Conservation (phyloP, 768 basidiomycete species). For the Omphalotus guepiniiformis region DNA sequence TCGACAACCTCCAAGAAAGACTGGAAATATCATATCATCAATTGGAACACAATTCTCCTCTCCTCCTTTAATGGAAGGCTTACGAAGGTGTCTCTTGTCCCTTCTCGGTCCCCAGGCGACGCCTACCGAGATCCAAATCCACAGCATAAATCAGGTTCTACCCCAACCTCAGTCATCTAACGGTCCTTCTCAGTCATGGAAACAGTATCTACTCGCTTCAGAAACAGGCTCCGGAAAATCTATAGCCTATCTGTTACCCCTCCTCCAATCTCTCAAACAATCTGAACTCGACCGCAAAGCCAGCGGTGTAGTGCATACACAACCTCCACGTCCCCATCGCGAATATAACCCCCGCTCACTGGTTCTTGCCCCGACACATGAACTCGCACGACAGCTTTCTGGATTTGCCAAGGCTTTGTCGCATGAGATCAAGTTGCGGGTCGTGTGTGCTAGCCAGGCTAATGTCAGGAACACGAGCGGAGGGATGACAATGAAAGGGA, state of each 20-base stretch:
- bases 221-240: slow-evolving; percentile 94
- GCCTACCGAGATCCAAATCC: slow-evolving; percentile 78
- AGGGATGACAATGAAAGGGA: slow-evolving; percentile 20
- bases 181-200: slow-evolving; percentile 24
- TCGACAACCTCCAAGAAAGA: background rate
- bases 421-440: slow-evolving; percentile 74
- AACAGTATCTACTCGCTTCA: slow-evolving; percentile 69
- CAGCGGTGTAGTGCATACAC: slow-evolving; percentile 3
- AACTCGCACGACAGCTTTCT: slow-evolving; percentile 79
- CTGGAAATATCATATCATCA: background rate
- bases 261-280: slow-evolving; percentile 74
- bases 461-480: slow-evolving; percentile 36
- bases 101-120: slow-evolving; percentile 48
- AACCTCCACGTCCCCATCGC: slow-evolving; percentile 12
- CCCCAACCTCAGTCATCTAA: background rate
- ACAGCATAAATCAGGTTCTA: slow-evolving; percentile 60
- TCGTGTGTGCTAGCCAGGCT: slow-evolving; percentile 62
- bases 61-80: background rate
- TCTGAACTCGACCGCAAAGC: slow-evolving; percentile 38
- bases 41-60: background rate
- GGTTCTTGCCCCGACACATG: slow-evolving; percentile 85
- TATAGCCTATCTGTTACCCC: slow-evolving; percentile 82
- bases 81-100: background rate
- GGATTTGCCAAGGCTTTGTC: slow-evolving; percentile 68
- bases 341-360: slow-evolving; percentile 68